A percentile compares a stretch with the other conserved stretches of the same genome.
Evolutionary conservation across 75 land plant species (phyloP).

Genomic region (Chamaecyparis obtusa): DNA sequence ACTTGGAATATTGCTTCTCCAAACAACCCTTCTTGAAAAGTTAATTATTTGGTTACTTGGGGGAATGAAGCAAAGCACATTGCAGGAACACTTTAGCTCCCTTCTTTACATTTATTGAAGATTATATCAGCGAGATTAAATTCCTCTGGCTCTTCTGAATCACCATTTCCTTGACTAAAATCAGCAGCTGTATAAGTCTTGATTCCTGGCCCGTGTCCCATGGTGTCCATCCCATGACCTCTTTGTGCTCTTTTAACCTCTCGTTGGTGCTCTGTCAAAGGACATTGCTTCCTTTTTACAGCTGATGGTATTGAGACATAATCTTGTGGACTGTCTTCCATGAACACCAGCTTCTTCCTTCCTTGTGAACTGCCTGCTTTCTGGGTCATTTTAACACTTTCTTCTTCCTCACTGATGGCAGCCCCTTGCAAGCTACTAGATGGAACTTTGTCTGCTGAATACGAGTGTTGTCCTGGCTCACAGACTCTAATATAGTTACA

Average conservation of each 20-base stretch:
- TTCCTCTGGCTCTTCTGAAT: constrained; percentile 46
- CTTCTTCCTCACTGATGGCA: constrained; percentile 3
- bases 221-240: constrained; percentile 33
- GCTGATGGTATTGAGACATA: constrained; percentile 14
- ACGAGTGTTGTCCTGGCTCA: neutral
- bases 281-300: constrained; percentile 22
- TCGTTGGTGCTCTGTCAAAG: constrained; percentile 54
- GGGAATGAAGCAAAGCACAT: neutral
- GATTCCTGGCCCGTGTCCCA: constrained; percentile 54
- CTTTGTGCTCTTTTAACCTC: constrained; percentile 56
- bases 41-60: neutral
- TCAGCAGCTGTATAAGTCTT: constrained; percentile 46
- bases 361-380: neutral
- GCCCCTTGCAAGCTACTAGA: constrained; percentile 9
- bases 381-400: neutral
- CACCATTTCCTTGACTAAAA: constrained; percentile 45
- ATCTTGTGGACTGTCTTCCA: constrained; percentile 12
- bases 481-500: neutral
- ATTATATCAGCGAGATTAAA: constrained; percentile 4
- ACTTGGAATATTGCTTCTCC: neutral
- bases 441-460: constrained; percentile 5
- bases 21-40: neutral
- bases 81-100: neutral
- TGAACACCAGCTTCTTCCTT: constrained; percentile 23
- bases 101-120: neutral